Conservation (phyloP, 202 grass and related monocot genomes). For the Zoysia matrella region DNA sequence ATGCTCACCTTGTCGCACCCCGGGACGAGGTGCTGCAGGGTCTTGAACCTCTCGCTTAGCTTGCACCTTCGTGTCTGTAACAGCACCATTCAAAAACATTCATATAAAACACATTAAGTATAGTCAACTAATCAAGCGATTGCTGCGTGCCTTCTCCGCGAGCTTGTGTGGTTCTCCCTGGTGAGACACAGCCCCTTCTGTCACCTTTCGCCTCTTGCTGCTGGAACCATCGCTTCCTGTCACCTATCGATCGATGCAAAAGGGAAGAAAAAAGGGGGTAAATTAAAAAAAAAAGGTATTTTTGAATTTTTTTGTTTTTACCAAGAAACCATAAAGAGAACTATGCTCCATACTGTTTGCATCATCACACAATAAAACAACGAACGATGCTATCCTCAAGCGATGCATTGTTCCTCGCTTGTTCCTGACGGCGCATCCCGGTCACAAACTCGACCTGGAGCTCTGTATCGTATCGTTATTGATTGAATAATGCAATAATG, state of each 20-base stretch:
- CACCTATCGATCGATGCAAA: not conserved
- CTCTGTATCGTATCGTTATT: not conserved
- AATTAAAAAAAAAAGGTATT: too few species aligned
- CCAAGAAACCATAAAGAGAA: too few species aligned
- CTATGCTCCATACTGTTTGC: too few species aligned
- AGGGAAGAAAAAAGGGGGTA: not conserved
- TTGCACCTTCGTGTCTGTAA: constrained; percentile 36
- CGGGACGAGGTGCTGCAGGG: constrained; percentile 40
- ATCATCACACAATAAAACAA: not conserved
- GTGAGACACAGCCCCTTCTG: not conserved
- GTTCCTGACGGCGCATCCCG: not conserved
- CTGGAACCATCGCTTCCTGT: not conserved
- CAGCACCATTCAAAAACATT: not conserved
- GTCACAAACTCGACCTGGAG: not conserved
- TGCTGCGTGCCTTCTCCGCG: constrained; percentile 19
- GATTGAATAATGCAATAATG: not conserved
- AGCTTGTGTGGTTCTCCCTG: constrained; percentile 3
- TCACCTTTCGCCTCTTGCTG: too few species aligned
- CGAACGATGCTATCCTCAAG: not conserved
- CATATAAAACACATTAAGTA: not conserved
- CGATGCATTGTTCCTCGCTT: not conserved
- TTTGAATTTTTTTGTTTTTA: too few species aligned
- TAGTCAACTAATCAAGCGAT: not conserved
- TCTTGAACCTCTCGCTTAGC: constrained; percentile 38
- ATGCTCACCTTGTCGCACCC: constrained; percentile 30